A percentile compares a stretch with the other conserved stretches of the same genome.
phyloP scores from a whole-genome alignment of 306 rosid genomes.

The Cicer chorassanicum region DNA sequence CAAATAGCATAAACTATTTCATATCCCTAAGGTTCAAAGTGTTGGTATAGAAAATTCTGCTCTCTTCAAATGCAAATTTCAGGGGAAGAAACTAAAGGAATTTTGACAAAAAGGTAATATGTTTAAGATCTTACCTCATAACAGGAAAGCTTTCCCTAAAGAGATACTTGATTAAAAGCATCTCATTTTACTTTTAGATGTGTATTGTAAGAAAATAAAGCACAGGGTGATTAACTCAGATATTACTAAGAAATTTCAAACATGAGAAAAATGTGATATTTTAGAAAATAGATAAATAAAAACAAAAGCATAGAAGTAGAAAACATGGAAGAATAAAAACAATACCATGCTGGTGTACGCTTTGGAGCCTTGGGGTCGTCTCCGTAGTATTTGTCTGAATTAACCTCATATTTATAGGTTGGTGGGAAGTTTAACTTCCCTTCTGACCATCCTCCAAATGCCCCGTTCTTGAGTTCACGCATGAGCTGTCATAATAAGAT shows the following conservation, averaged over 20 bases:
- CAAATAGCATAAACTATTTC: no score
- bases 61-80: no score
- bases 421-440: slow-evolving; percentile 85
- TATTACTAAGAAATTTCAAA: slow-evolving; percentile 6
- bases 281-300: slow-evolving; percentile 13
- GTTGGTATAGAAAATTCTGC: no score
- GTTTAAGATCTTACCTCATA: no score
- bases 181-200: not conserved
- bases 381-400: slow-evolving; percentile 82
- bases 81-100: no score
- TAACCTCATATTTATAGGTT: slow-evolving; percentile 82
- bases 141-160: no score
- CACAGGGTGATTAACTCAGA: not conserved
- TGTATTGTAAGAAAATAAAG: slow-evolving; percentile 28
- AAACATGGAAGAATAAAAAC: slow-evolving; percentile 47
- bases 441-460: slow-evolving; percentile 95
- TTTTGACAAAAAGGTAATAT: no score
- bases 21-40: no score
- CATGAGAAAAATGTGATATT: not conserved
- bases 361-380: slow-evolving; percentile 76
- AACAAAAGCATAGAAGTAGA: slow-evolving; percentile 13
- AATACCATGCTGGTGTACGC: slow-evolving; percentile 93
- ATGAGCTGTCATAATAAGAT: slow-evolving; percentile 66
- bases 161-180: not conserved
- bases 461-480: slow-evolving; percentile 59